Base-by-base conservation (phyloP, 2,329 filamentous ascomycete species). In the Aspergillus unguis region DNA sequence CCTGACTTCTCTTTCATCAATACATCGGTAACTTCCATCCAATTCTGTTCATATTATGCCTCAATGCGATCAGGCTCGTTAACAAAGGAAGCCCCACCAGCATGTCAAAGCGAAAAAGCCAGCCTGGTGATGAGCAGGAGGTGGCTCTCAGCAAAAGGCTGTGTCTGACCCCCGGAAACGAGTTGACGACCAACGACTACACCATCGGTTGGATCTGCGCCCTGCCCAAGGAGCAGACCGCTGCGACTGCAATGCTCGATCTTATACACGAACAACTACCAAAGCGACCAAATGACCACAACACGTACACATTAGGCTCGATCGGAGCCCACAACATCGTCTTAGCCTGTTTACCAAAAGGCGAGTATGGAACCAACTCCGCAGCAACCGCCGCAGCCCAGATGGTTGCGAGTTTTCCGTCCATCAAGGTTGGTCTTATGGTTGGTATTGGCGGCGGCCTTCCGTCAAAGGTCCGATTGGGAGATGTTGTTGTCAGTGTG, bases 361-460 rank as follows among this genome's bases (percentile, higher is more conserved):
- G 48, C 7, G 25, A 44, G 10, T 44, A 44, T 31, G 48, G 48
- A 9, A 50, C 40, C 5, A 44, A 37, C 7, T 25, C 40, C 2
- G 48, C 48, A 6, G 48, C 48, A 2, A 50, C 48, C 6, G 48
- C 40, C 3, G 17, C 41, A n/a, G 42, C 40, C 25, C 33, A 43
- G 3, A 58, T 71, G 58, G 31, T 46, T 27, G 43, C 55, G 1
- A 64, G 57, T 6, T 71, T 70, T 33, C 52, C 62, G 1, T 29
- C 32, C 1, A 54, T 70, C 23, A 53, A 52, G 2, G 54, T 62
- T 10, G 48, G 59, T 6, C 50, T 70, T 45, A 60, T 69, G 57
- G 65, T 69, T 1, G 67, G 66, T 0, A 63, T 68, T 41, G 66
- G 65, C 1, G 66, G 64, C 10, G 67, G 65, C 4, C 62, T 64